These are phyloP conservation scores for Lachnellula subtilissima DNA, from an alignment of 2,329 filamentous ascomycete species.

Conservation along the genomic window DNA sequence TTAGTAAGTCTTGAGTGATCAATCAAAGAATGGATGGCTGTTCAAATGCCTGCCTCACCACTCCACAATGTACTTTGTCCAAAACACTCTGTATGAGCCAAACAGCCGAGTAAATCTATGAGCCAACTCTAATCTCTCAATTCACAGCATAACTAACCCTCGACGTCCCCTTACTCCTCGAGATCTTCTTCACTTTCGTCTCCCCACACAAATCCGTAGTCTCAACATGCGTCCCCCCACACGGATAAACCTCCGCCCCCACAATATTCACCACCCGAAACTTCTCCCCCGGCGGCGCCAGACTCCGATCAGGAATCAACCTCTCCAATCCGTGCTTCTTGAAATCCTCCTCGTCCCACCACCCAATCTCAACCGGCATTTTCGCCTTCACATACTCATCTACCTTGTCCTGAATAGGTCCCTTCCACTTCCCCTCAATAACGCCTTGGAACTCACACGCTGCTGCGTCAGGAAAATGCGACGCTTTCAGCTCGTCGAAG, in stretches of 20 bases:
- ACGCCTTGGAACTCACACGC: constrained; percentile 63
- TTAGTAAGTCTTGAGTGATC: no score
- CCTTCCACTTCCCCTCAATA: constrained; percentile 61
- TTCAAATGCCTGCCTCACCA: no score
- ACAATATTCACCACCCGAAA: constrained; percentile 66
- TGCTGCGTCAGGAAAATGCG: constrained; percentile 64
- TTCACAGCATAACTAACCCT: constrained; percentile 38
- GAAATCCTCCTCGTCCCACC: constrained; percentile 63
- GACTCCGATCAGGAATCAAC: constrained; percentile 46
- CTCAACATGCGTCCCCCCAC: constrained; percentile 71
- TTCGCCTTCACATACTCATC: constrained; percentile 52
- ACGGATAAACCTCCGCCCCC: constrained; percentile 66
- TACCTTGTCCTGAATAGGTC: constrained; percentile 54
- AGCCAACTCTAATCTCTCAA: no score
- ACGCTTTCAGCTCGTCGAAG: constrained; percentile 66
- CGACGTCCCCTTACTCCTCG: constrained; percentile 57
- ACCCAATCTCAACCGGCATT: constrained; percentile 59
- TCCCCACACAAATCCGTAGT: constrained; percentile 49
- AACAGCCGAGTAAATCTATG: no score
- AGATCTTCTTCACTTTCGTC: constrained; percentile 63
- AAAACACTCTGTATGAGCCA: no score
- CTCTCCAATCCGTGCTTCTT: constrained; percentile 46
- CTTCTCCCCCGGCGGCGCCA: constrained; percentile 41
- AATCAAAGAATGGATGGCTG: no score
- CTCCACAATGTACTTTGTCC: no score